phyloP scores from a whole-genome alignment of 2,329 filamentous ascomycete species.

The Aspergillus sp. region DNA sequence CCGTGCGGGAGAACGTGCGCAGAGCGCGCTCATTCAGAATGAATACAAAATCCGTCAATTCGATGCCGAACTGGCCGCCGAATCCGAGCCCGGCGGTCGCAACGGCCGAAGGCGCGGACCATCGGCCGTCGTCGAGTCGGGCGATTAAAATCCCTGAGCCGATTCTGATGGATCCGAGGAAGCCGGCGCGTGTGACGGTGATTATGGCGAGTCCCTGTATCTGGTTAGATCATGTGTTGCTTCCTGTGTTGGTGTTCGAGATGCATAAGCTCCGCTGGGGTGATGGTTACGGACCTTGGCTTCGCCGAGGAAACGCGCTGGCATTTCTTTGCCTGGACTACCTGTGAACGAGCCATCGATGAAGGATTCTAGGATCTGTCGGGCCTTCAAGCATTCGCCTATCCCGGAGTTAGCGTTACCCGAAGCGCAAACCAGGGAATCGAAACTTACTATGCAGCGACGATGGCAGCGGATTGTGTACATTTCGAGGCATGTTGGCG shows the following conservation, averaged over 20 bases:
- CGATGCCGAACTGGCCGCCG: slow-evolving; percentile 48
- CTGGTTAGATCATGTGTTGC: neutral
- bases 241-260: neutral
- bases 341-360: slow-evolving; percentile 88
- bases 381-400: slow-evolving; percentile 96
- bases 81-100: slow-evolving; percentile 44
- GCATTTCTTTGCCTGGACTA: slow-evolving; percentile 92
- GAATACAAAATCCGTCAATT: slow-evolving; percentile 74
- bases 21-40: slow-evolving; percentile 92
- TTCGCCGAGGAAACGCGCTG: slow-evolving; percentile 77
- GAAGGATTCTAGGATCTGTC: slow-evolving; percentile 90
- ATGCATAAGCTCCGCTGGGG: neutral
- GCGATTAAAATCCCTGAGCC: slow-evolving; percentile 49
- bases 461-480: slow-evolving; percentile 45
- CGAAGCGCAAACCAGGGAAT: slow-evolving; percentile 11
- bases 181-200: slow-evolving; percentile 46
- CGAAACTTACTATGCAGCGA: slow-evolving; percentile 43
- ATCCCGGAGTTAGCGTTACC: slow-evolving; percentile 25
- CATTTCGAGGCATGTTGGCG: slow-evolving; percentile 17
- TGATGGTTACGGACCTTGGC: slow-evolving; percentile 66
- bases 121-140: slow-evolving; percentile 45
- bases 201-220: slow-evolving; percentile 47
- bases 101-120: slow-evolving; percentile 49
- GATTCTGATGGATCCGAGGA: slow-evolving; percentile 46
- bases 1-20: slow-evolving; percentile 84